These are phyloP conservation scores for Phytopythium oedochilum DNA, from an alignment of 352 stramenopile species.

Conservation along the genomic window DNA sequence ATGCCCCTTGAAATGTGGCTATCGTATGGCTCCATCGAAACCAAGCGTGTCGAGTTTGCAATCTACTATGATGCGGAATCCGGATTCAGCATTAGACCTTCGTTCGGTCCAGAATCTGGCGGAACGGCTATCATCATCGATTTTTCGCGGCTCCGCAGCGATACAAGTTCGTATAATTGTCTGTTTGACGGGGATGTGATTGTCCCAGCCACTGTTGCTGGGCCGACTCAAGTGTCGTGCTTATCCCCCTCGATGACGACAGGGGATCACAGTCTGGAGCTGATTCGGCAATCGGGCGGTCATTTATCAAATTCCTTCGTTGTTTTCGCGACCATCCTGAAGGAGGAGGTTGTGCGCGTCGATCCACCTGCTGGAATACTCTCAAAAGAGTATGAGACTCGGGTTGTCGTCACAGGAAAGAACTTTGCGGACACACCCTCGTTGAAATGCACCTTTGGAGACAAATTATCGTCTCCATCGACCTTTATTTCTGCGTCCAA, in stretches of 20 bases:
- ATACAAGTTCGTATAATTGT: conserved; percentile 11
- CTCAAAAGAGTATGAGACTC: conserved; percentile 10
- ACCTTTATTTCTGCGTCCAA: conserved; percentile 37
- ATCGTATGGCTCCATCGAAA: conserved; percentile 21
- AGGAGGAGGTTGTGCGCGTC: conserved; percentile 25
- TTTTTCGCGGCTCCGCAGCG: conserved; percentile 20
- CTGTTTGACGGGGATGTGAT: not conserved
- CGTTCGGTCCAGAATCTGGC: conserved; percentile 25
- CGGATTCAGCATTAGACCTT: conserved; percentile 12
- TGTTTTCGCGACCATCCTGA: conserved; percentile 23
- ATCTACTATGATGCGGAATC: conserved; percentile 13
- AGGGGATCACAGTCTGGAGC: conserved; percentile 23
- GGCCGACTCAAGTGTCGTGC: conserved; percentile 5
- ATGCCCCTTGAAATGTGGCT: conserved; percentile 23
- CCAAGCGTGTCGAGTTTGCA: conserved; percentile 13
- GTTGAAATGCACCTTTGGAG: conserved; percentile 44
- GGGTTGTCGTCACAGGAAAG: conserved; percentile 27
- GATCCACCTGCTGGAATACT: conserved; percentile 21
- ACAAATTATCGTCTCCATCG: conserved; percentile 11
- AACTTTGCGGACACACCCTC: conserved; percentile 45
- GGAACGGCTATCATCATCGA: conserved; percentile 22
- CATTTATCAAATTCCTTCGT: conserved; percentile 22
- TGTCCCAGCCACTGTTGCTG: not conserved
- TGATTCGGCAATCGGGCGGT: conserved; percentile 17
- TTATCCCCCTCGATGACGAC: conserved; percentile 16